These are phyloP conservation scores for Orbilia blumenaviensis DNA, from an alignment of 2,329 filamentous ascomycete genomes.

Conservation along the genomic window DNA sequence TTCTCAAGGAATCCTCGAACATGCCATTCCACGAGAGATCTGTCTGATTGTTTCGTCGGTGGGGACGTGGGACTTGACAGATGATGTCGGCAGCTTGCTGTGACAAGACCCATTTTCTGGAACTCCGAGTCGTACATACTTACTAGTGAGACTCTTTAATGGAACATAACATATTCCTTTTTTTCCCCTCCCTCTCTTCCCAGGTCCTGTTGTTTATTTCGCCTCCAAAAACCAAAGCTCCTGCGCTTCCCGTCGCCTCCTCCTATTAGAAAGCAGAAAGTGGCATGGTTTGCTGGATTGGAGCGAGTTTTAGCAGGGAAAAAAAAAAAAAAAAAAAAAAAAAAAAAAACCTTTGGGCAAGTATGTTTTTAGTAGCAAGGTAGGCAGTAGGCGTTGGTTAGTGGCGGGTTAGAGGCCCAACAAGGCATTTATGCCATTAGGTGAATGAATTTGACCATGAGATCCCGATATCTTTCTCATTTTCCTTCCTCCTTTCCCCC, in stretches of 20 bases:
- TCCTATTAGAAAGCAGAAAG: slow-evolving; percentile 38
- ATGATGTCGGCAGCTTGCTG: slow-evolving; percentile 38
- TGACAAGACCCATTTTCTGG: slow-evolving; percentile 27
- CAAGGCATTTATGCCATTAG: slow-evolving; percentile 19
- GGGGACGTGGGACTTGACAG: slow-evolving; percentile 7
- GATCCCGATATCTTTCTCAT: slow-evolving; percentile 50
- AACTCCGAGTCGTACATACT: too few relatives aligned
- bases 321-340: neutral
- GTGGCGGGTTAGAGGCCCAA: slow-evolving; percentile 23
- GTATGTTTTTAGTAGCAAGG: neutral
- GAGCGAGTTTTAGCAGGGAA: slow-evolving; percentile 35
- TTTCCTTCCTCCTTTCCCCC: slow-evolving; percentile 40
- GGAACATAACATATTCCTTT: slow-evolving; percentile 44
- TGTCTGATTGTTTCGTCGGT: neutral
- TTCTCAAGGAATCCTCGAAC: neutral
- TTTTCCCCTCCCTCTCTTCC: neutral
- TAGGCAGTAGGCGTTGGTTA: slow-evolving; percentile 17
- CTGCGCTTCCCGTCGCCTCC: slow-evolving; percentile 24
- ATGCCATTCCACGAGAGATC: neutral
- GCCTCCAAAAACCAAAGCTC: slow-evolving; percentile 23
- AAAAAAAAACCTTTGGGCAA: neutral
- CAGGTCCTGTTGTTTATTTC: neutral
- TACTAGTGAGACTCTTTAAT: slow-evolving; percentile 26
- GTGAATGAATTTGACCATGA: slow-evolving; percentile 40
- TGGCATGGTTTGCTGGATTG: slow-evolving; percentile 43